phyloP scores from a whole-genome alignment of 192 early-diverging fungal species.

The Coemansia sp. region DNA sequence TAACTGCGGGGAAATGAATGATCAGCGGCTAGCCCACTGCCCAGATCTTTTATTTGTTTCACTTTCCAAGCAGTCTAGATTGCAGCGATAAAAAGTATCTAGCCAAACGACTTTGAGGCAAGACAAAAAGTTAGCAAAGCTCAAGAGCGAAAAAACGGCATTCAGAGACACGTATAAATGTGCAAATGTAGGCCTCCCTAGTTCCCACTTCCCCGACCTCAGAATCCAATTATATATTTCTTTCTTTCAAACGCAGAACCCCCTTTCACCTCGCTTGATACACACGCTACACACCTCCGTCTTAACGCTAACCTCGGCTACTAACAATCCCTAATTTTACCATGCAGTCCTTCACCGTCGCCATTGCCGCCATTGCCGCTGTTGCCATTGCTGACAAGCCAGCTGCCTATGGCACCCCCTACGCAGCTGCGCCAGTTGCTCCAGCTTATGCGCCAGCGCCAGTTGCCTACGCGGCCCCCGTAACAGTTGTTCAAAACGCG shows the following conservation, averaged over 20 bases:
- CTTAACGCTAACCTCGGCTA: not conserved
- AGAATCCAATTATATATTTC: not conserved
- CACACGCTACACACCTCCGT: not conserved
- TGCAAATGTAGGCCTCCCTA: not conserved
- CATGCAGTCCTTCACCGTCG: conserved; percentile 41
- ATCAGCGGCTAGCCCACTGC: not conserved
- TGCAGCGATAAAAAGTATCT: not conserved
- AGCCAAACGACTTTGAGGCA: not conserved
- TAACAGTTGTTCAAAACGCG: conserved; percentile 49
- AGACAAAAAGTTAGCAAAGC: not conserved
- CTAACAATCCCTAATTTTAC: not conserved
- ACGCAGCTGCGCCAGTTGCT: not conserved
- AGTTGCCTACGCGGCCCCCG: conserved; percentile 17
- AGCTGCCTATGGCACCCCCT: not conserved
- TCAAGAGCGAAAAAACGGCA: not conserved
- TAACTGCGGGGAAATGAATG: not conserved
- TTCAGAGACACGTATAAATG: not conserved
- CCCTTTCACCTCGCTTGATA: not conserved
- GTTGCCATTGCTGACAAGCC: conserved; percentile 24
- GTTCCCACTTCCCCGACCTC: not conserved
- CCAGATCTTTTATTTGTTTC: not conserved
- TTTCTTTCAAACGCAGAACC: not conserved
- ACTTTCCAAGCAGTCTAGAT: not conserved
- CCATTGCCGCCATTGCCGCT: conserved; percentile 32
- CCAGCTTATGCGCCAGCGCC: conserved; percentile 15